Percentiles rank a stretch among this genome's conserved stretches.
Conservation (phyloP, 202 grass and related monocot species). For the Hordeum pubiflorum region DNA sequence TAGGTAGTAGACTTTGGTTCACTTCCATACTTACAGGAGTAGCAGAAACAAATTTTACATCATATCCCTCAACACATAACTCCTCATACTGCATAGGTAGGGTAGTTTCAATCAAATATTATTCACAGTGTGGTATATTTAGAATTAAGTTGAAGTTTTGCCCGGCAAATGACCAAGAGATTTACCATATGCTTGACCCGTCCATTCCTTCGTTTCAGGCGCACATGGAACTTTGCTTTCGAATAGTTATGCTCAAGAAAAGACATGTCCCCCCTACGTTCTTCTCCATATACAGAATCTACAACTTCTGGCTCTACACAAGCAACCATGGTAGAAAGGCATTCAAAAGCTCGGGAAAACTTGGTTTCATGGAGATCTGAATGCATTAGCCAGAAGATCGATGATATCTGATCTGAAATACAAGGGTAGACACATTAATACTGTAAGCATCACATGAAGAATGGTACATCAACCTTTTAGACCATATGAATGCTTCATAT, state of each 20-base stretch:
- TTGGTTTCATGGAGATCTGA: slow-evolving; percentile 73
- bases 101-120: neutral
- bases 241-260: slow-evolving; percentile 58
- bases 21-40: slow-evolving; percentile 45
- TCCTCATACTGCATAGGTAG: slow-evolving; percentile 52
- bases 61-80: slow-evolving; percentile 53
- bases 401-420: slow-evolving; percentile 83
- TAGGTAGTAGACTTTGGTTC: slow-evolving; percentile 72
- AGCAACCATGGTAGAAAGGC: slow-evolving; percentile 75
- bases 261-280: slow-evolving; percentile 33
- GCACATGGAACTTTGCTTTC: slow-evolving; percentile 55
- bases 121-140: neutral
- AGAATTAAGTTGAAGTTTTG: neutral
- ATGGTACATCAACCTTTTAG: neutral
- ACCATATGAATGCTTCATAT: neutral
- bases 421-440: slow-evolving; percentile 24
- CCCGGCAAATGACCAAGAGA: neutral
- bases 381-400: slow-evolving; percentile 83
- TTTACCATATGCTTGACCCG: slow-evolving; percentile 77
- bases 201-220: slow-evolving; percentile 80
- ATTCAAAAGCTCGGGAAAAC: slow-evolving; percentile 56
- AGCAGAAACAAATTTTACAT: slow-evolving; percentile 50
- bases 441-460: neutral
- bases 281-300: slow-evolving; percentile 38
- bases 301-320: slow-evolving; percentile 51